Base-by-base conservation (phyloP, 352 stramenopile genomes). In the Globisporangium takayamanum region DNA sequence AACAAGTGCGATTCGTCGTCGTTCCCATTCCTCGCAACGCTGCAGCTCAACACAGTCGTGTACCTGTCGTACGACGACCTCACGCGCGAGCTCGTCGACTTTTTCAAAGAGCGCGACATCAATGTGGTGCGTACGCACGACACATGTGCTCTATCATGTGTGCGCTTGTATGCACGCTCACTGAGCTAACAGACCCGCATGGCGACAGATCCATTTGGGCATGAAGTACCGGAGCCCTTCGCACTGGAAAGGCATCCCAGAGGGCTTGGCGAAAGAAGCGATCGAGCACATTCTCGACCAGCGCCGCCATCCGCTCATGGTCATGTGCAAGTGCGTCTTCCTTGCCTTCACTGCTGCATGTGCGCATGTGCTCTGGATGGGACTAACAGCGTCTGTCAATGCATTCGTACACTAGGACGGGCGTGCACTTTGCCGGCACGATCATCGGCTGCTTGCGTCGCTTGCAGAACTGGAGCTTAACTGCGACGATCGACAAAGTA, bases 1-100 rank as follows among this genome's bases (percentile, higher is more conserved):
- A 94, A 94, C 78, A 94, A 92, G 60, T 94, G 81, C 69, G 84
- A 94, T 61, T 69, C 78, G 55, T 89, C 81, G 30, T 90, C 80
- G 20, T 92, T 94, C 68, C 76, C 85, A 56, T 94, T 92, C 64
- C 67, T 94, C 53, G 73, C 76, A 50, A 87, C 73, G 39, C 67
- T 94, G 62, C 77, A 86, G 59, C 74, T 94, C 58, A 92, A 88
- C 64, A 94, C 85, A 36, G 78, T 93, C 52, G 73, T 94, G 28
- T 94, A 94, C 54, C 72, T 94, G 22, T 94, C 85, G 6, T 88
- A 87, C 56, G 85, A 94, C 54, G 83, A 92, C 44, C 73, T 94
- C 37, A 88, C 81, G 37, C 72, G 78, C 20, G 83, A 92, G 53
- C 66, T 94, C 50, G 65, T 73, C 4, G 85, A 86, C 16, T 94